Percentiles rank a stretch among this genome's conserved stretches.
These are phyloP conservation scores for Capsella bursapastoris DNA, from an alignment of 345 rosid species.

Conservation along the genomic window DNA sequence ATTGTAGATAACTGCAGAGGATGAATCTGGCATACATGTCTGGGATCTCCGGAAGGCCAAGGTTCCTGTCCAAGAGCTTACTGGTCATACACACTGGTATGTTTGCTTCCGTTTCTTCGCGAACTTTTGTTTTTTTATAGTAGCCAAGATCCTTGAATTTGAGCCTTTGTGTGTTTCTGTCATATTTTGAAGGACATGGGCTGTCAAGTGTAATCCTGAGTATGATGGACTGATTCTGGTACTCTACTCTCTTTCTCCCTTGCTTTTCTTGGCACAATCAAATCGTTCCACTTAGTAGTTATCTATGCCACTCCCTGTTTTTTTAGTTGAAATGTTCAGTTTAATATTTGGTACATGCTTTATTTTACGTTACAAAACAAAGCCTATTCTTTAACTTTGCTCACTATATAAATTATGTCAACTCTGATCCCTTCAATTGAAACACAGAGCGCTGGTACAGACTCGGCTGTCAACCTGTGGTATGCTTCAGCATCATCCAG, in stretches of 20 bases:
- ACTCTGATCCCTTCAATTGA: constrained; percentile 23
- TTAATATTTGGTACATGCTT: neutral
- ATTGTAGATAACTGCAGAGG: constrained; percentile 71
- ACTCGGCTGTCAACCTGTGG: constrained; percentile 91
- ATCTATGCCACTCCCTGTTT: neutral
- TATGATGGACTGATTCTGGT: constrained; percentile 84
- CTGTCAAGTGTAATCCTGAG: constrained; percentile 84
- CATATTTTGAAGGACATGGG: constrained; percentile 77
- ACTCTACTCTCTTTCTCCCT: constrained; percentile 45
- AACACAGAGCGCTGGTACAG: constrained; percentile 92
- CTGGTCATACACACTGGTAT: constrained; percentile 92
- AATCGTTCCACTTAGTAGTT: constrained; percentile 7
- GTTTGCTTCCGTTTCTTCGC: constrained; percentile 22
- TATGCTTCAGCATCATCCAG: constrained; percentile 55
- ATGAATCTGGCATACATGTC: constrained; percentile 73
- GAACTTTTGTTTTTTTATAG: constrained; percentile 17
- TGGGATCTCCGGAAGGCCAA: constrained; percentile 84
- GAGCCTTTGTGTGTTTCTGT: constrained; percentile 22
- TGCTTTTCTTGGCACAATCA: constrained; percentile 13
- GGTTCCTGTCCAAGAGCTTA: constrained; percentile 67
- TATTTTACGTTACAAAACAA: constrained; percentile 9
- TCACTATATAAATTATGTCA: neutral
- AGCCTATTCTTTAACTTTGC: constrained; percentile 4
- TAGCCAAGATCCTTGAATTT: constrained; percentile 1
- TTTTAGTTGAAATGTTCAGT: constrained; percentile 16